Conservation (phyloP, 805 yeast species). For the Peterozyma toletana region DNA sequence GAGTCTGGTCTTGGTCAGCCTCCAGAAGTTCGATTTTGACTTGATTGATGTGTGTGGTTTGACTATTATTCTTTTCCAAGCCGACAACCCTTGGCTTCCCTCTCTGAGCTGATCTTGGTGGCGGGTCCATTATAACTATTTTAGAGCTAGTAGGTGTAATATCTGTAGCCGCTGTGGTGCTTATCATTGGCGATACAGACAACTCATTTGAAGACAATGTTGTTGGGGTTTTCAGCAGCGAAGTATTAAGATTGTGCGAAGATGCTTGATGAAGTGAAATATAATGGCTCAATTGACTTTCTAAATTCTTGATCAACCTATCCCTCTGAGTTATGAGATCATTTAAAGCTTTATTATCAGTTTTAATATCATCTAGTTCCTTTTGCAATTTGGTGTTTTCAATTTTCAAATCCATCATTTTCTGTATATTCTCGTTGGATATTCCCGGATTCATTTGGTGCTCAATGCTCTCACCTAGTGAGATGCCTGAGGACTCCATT, state of each 20-base stretch:
- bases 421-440: neutral
- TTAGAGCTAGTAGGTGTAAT: too few species aligned
- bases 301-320: slow-evolving; percentile 6
- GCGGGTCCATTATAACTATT: slow-evolving; percentile 14
- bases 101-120: slow-evolving; percentile 34
- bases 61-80: too few species aligned
- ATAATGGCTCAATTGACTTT: neutral
- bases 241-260: slow-evolving; percentile 1
- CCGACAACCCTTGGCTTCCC: neutral
- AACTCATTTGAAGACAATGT: neutral
- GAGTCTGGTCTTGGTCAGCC: too few species aligned
- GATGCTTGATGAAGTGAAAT: slow-evolving; percentile 1
- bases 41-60: too few species aligned
- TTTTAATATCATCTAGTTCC: neutral
- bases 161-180: too few species aligned
- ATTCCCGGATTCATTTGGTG: too few species aligned
- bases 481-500: neutral
- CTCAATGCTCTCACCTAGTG: too few species aligned
- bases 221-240: slow-evolving; percentile 1
- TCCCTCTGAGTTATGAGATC: slow-evolving; percentile 6
- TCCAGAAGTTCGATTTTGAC: too few species aligned
- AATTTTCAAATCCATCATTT: neutral
- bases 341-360: slow-evolving; percentile 4
- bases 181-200: too few species aligned
- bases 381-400: slow-evolving; percentile 1